Evolutionary conservation across 75 land plant genomes (phyloP), one percentile per base, ranked within the genome.

Genomic region (Cryptomeria japonica): DNA sequence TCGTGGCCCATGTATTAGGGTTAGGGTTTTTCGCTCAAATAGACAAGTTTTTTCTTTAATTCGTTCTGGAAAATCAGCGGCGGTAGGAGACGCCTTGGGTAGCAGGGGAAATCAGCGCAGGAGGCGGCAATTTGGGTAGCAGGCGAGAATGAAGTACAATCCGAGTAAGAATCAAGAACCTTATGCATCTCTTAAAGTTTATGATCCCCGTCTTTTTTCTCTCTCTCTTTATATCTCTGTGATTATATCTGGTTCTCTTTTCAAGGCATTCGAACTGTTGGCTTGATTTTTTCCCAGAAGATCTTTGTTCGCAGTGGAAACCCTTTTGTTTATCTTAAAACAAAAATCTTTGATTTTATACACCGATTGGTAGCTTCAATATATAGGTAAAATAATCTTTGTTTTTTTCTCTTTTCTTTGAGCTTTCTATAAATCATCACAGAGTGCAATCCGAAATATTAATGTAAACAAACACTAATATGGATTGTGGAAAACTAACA

Each of bases 341-440:
- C 5, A 22, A 22, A 64, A 64, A 25, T 25, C n/a, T n/a, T 25
- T 64, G 25, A 58, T 58, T 5, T 4, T 58, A 58, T 58, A 18
- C 64, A 5, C 5, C 19, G 15, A 18, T 18, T 58, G 19, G 25
- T 58, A 41, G 98, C 98, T 89, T 98, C 98, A 47, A 96, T 80
- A 84, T 94, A 98, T 87, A 98, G 93, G 89, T 96, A 96, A 82
- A 92, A 98, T 28, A 98, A 88, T 72, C 96, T 93, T 87, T 98
- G 99, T 87, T 91, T 93, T 88, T 95, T 96, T 88, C 87, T 91
- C 89, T 96, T 96, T 37, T 94, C 91, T 90, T 91, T 95, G 11
- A 39, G n/a, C n/a, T n/a, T n/a, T n/a, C n/a, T n/a, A n/a, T n/a
- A n/a, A n/a, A n/a, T n/a, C n/a, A n/a, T n/a, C n/a, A n/a, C n/a